A percentile compares a stretch with the other conserved stretches of the same genome.
phyloP scores from a whole-genome alignment of 108 stramenopile species.

The Conticribra weissflogii region DNA sequence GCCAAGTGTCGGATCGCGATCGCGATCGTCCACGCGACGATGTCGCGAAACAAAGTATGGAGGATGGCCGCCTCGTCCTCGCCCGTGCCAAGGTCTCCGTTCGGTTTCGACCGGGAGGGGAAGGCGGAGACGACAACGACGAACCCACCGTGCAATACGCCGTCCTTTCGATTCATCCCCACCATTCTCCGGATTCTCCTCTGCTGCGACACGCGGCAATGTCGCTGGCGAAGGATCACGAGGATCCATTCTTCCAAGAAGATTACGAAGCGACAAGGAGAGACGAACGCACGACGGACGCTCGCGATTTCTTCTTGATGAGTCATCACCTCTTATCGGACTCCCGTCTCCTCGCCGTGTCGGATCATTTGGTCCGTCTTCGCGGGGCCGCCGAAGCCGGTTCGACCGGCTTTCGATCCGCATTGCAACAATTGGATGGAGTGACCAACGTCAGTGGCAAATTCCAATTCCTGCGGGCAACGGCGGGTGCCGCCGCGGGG shows the following conservation, averaged over 20 bases:
- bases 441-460: constrained; percentile 50
- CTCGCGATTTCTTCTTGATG: constrained; percentile 50
- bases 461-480: constrained; percentile 24
- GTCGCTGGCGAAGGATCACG: constrained; percentile 37
- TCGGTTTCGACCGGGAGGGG: constrained; percentile 37
- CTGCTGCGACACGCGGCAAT: constrained; percentile 27
- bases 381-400: constrained; percentile 42
- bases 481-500: neutral
- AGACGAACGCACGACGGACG: constrained; percentile 20
- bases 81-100: constrained; percentile 36
- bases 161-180: constrained; percentile 29
- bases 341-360: constrained; percentile 44
- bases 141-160: constrained; percentile 43
- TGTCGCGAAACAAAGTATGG: neutral
- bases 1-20: neutral
- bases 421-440: constrained; percentile 45
- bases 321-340: constrained; percentile 47
- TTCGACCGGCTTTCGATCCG: constrained; percentile 41
- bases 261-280: constrained; percentile 4
- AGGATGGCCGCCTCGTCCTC: constrained; percentile 33
- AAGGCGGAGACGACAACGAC: constrained; percentile 24
- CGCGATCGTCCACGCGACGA: too few relatives aligned
- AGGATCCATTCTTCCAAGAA: constrained; percentile 34
- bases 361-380: constrained; percentile 44
- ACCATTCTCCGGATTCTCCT: constrained; percentile 10